These are phyloP conservation scores for Rubroboletus pulcherrimus DNA, from an alignment of 768 basidiomycete genomes.

Conservation along the genomic window DNA sequence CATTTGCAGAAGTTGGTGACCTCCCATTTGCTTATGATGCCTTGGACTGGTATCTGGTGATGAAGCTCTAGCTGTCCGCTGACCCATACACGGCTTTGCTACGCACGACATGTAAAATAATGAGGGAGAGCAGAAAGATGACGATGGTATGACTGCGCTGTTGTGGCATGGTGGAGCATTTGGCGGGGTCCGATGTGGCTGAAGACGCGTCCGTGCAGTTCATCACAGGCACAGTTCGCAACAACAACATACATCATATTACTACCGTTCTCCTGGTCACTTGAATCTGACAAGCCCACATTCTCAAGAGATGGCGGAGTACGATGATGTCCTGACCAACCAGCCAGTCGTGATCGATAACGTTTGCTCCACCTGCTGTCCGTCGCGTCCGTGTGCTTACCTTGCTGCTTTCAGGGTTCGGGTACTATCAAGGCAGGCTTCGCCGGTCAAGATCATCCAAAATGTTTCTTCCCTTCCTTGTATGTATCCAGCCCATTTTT, in stretches of 20 bases:
- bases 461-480: constrained; percentile 99
- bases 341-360: constrained; percentile 99
- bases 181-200: constrained; percentile 14
- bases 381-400: constrained; percentile 25
- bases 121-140: constrained; percentile 18
- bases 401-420: constrained; percentile 66
- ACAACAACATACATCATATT: constrained; percentile 3
- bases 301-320: constrained; percentile 64
- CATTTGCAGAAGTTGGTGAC: constrained; percentile 93
- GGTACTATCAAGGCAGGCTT: constrained; percentile 99
- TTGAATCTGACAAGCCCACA: constrained; percentile 7
- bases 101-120: constrained; percentile 26
- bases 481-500: constrained; percentile 49
- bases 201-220: constrained; percentile 2
- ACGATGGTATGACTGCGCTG: constrained; percentile 7
- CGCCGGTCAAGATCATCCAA: constrained; percentile 97
- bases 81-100: constrained; percentile 3
- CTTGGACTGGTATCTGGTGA: constrained; percentile 38
- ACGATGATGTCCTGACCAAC: constrained; percentile 93
- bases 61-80: constrained; percentile 11
- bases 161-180: constrained; percentile 17
- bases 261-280: neutral
- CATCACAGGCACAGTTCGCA: neutral
- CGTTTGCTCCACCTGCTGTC: constrained; percentile 44
- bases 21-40: constrained; percentile 71